phyloP scores from a whole-genome alignment of 2,329 filamentous ascomycete species.

The Aspergillus tubingensis region DNA sequence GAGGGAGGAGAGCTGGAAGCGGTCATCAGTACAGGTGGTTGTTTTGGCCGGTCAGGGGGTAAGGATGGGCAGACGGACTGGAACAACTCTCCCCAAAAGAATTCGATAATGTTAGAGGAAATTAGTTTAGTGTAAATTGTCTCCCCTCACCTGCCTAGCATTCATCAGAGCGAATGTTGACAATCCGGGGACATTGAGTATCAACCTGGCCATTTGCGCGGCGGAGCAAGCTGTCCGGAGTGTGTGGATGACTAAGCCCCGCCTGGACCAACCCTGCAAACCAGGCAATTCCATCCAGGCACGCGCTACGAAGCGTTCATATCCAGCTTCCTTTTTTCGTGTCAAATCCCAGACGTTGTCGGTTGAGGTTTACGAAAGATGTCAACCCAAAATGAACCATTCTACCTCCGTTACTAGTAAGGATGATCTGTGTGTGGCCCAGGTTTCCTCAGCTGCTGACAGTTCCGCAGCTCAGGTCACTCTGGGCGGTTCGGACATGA shows the following conservation, averaged over 20 bases:
- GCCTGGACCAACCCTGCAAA: constrained; percentile 22
- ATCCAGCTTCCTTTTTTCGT: constrained; percentile 12
- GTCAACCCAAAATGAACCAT: constrained; percentile 73
- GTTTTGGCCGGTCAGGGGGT: constrained; percentile 25
- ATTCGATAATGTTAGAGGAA: constrained; percentile 25
- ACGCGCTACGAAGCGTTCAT: constrained; percentile 9
- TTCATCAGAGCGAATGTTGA: constrained; percentile 39
- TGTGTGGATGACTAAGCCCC: constrained; percentile 50
- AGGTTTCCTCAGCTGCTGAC: constrained; percentile 46
- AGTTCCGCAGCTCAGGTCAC: constrained; percentile 77
- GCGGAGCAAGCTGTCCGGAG: constrained; percentile 39
- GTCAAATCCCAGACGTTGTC: constrained; percentile 4
- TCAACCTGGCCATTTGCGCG: constrained; percentile 47
- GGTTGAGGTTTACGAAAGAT: constrained; percentile 49
- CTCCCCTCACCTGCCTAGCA: constrained; percentile 39
- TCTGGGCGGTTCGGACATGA: constrained; percentile 97
- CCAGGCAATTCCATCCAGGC: constrained; percentile 13
- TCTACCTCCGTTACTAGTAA: constrained; percentile 98
- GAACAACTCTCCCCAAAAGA: constrained; percentile 30
- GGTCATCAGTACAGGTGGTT: constrained; percentile 34
- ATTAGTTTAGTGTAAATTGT: constrained; percentile 32
- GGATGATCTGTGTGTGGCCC: constrained; percentile 40
- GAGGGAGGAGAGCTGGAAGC: constrained; percentile 35
- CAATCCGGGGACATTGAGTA: constrained; percentile 34
- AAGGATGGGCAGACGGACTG: constrained; percentile 25